These are phyloP conservation scores for Orbilia ellipsospora DNA, from an alignment of 2,329 filamentous ascomycete genomes.

Conservation along the genomic window DNA sequence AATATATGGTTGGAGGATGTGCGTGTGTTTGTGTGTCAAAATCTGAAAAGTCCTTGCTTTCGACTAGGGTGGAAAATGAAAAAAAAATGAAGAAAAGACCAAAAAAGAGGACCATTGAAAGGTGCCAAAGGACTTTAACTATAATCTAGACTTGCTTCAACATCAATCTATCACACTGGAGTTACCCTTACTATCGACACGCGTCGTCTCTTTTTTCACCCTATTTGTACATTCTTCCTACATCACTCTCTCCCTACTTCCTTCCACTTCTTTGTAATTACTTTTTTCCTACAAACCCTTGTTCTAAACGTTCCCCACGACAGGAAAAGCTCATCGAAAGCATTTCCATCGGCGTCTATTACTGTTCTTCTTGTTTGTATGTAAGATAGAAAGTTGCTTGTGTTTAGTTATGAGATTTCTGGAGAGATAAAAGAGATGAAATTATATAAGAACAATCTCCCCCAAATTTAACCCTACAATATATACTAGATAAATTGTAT, in stretches of 20 bases:
- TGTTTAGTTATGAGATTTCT: constrained; percentile 32
- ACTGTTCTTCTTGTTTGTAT: constrained; percentile 34
- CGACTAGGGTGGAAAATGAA: not conserved
- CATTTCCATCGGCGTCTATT: constrained; percentile 15
- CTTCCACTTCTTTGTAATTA: constrained; percentile 55
- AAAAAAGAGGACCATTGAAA: constrained; percentile 10
- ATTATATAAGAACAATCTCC: constrained; percentile 53
- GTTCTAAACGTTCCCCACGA: constrained; percentile 16
- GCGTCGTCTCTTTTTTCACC: not conserved
- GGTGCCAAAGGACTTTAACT: constrained; percentile 17
- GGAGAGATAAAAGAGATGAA: not conserved
- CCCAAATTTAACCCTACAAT: not conserved
- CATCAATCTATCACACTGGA: constrained; percentile 23
- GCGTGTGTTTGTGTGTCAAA: not conserved
- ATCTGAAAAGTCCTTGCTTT: not conserved
- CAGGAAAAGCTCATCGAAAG: not conserved
- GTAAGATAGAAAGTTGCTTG: constrained; percentile 48
- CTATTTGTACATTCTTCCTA: constrained; percentile 26
- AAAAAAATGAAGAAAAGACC: not conserved
- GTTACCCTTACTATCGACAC: constrained; percentile 24
- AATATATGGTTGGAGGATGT: constrained; percentile 9
- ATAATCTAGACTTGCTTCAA: constrained; percentile 33
- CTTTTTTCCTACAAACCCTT: constrained; percentile 14
- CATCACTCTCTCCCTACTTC: constrained; percentile 1
- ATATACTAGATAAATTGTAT: not conserved